Conservation (phyloP, 805 yeast species). For the Zygosaccharomyces bisporus region DNA sequence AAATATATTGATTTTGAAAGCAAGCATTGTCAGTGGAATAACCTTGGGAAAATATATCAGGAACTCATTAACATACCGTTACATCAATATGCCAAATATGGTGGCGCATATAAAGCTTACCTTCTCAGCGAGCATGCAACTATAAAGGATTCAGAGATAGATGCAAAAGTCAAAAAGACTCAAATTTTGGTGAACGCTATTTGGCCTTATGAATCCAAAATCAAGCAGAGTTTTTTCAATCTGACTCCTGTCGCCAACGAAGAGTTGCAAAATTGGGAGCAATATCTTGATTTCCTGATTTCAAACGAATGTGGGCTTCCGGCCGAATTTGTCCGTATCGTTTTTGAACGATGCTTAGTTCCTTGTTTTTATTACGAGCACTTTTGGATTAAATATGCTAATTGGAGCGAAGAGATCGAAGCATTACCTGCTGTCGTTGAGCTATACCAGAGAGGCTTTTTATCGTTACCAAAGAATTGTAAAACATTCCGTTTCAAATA, state of each 20-base stretch:
- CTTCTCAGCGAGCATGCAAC: slow-evolving; percentile 13
- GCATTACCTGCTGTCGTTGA: slow-evolving; percentile 37
- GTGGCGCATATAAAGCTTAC: slow-evolving; percentile 44
- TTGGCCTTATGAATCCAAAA: slow-evolving; percentile 69
- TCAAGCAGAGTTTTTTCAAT: slow-evolving; percentile 57
- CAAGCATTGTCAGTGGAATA: slow-evolving; percentile 37
- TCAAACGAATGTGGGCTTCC: slow-evolving; percentile 28
- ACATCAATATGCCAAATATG: slow-evolving; percentile 82
- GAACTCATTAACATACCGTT: slow-evolving; percentile 59
- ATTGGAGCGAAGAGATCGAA: slow-evolving; percentile 43
- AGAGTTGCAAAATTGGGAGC: slow-evolving; percentile 53
- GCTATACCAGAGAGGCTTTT: slow-evolving; percentile 51
- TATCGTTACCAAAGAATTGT: slow-evolving; percentile 36
- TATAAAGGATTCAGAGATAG: slow-evolving; percentile 32
- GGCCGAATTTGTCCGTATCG: slow-evolving; percentile 37
- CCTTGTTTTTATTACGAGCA: slow-evolving; percentile 58
- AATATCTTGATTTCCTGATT: slow-evolving; percentile 57
- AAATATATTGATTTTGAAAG: slow-evolving; percentile 60
- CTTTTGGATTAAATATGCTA: slow-evolving; percentile 66
- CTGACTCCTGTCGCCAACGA: slow-evolving; percentile 43
- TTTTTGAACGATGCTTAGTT: slow-evolving; percentile 71
- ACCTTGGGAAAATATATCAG: slow-evolving; percentile 42
- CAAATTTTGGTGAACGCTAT: slow-evolving; percentile 52
- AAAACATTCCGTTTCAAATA: slow-evolving; percentile 20
- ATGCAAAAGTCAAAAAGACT: slow-evolving; percentile 42